Evolutionary conservation across 176 grass and related monocot genomes (phyloP), one percentile per base, ranked within the genome.

Genomic region (Oryza punctata): DNA sequence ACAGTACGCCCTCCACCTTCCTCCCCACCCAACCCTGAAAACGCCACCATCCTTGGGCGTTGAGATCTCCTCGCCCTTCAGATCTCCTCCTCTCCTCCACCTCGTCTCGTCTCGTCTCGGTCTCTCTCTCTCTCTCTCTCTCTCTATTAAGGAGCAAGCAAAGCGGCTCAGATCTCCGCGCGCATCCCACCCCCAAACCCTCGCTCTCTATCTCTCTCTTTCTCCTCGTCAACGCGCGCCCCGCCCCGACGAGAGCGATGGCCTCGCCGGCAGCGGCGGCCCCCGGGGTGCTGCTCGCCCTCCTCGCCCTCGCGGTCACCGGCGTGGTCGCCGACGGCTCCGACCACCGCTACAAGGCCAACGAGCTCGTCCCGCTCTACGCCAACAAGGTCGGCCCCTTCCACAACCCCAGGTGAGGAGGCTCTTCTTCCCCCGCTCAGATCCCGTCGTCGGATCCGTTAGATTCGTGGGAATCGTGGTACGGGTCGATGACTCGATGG

Each of bases 301-400:
- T 98, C 60, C 59, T 90, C 10, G 88, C 91, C 67, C 81, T 93
- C 28, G 89, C 82, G 52, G 87, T 88, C 6, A 81, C 87, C 54
- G 82, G 96, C 67, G 96, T 95, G 40, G 47, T 66, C 28, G 81
- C 91, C 75, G 93, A 88, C 82, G 96, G 87, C 82, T 93, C 91
- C 68, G 87, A 98, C 84, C 96, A 98, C 85, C 88, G 88, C 12
- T 97, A 93, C 87, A 93, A 97, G 92, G 12, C 76, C 4, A 64
- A 72, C 23, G 95, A 97, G 29, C 25, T 87, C 44, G 95, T 94
- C 71, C 95, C 92, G 69, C 85, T 94, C 76, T 97, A 97, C 80
- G 90, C 92, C 59, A 97, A 97, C 82, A 97, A 97, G 85, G 92
- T 97, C 84, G 92, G 95, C 1, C 96, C 96, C 35, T 98, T 98